phyloP scores from a whole-genome alignment of 2,329 filamentous ascomycete genomes.

The Didymella glomerata region DNA sequence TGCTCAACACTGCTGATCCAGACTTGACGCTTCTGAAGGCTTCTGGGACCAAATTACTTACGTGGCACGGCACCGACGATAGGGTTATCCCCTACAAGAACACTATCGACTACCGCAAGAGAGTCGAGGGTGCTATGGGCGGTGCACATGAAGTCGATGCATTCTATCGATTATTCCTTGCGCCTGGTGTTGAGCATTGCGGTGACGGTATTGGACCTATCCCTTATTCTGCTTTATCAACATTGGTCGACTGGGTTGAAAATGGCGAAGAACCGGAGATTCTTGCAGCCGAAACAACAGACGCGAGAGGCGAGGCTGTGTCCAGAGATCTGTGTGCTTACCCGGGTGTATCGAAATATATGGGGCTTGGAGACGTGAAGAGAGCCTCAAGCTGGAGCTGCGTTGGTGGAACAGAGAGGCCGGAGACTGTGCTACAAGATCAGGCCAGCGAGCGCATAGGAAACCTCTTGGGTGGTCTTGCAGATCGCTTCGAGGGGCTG shows the following conservation, averaged over 20 bases:
- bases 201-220: conserved; percentile 29
- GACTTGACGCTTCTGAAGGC: conserved; percentile 35
- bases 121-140: conserved; percentile 38
- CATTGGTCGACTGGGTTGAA: conserved; percentile 44
- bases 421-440: conserved; percentile 12
- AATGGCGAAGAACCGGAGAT: conserved; percentile 34
- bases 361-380: conserved; percentile 27
- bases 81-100: conserved; percentile 37
- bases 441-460: conserved; percentile 22
- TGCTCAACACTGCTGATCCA: conserved; percentile 35
- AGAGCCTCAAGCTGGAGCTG: conserved; percentile 37
- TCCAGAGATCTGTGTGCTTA: conserved; percentile 34
- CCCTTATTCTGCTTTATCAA: conserved; percentile 28
- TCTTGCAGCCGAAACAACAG: conserved; percentile 30
- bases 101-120: conserved; percentile 35
- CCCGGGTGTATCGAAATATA: conserved; percentile 30
- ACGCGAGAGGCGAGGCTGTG: conserved; percentile 28
- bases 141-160: conserved; percentile 35
- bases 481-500: conserved; percentile 31
- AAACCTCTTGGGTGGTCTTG: conserved; percentile 29
- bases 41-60: conserved; percentile 39
- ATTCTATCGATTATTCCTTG: conserved; percentile 45
- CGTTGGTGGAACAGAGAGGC: conserved; percentile 30
- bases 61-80: conserved; percentile 42
- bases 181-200: conserved; percentile 42